A percentile compares a stretch with the other conserved stretches of the same genome.
Conservation (phyloP, 2,329 filamentous ascomycete genomes). For the Cladosporium austrohemisphaericum region DNA sequence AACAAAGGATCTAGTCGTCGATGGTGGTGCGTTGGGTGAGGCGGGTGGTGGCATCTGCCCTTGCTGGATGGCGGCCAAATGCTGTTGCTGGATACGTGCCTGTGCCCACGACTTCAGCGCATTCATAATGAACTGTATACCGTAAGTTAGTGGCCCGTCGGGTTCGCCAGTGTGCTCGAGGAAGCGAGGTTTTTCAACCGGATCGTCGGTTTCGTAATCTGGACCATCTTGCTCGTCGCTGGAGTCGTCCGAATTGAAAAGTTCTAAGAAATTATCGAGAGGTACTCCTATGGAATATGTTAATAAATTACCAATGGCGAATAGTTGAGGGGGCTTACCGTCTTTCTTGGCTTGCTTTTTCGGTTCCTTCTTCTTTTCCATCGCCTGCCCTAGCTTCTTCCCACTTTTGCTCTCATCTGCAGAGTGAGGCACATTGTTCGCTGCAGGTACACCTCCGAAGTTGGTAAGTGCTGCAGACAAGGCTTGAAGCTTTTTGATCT, state of each 20-base stretch:
- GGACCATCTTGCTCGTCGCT: conserved; percentile 16
- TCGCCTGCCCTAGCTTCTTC: conserved; percentile 9
- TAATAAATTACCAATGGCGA: neutral
- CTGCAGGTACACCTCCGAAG: conserved; percentile 25
- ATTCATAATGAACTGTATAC: conserved; percentile 34
- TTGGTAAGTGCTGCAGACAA: conserved; percentile 26
- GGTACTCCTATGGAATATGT: conserved; percentile 5
- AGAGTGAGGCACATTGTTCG: neutral
- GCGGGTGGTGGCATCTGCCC: neutral
- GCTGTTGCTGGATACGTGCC: conserved; percentile 25
- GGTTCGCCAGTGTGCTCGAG: conserved; percentile 19
- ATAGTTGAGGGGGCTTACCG: neutral
- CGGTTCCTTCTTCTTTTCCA: neutral
- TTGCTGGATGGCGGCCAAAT: conserved; percentile 21
- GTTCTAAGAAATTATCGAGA: conserved; percentile 26
- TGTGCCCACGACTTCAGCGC: conserved; percentile 33
- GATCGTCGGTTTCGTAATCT: neutral
- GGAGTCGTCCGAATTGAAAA: conserved; percentile 22
- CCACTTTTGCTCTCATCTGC: too few relatives aligned
- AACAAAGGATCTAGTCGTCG: neutral
- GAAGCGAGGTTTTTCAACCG: conserved; percentile 14
- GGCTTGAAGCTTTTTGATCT: conserved; percentile 26
- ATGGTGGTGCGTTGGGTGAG: conserved; percentile 14
- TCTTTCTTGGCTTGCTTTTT: neutral
- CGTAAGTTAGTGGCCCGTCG: conserved; percentile 28